Conservation (phyloP, 495 filamentous ascomycete species). For the Trypethelium eluteriae region DNA sequence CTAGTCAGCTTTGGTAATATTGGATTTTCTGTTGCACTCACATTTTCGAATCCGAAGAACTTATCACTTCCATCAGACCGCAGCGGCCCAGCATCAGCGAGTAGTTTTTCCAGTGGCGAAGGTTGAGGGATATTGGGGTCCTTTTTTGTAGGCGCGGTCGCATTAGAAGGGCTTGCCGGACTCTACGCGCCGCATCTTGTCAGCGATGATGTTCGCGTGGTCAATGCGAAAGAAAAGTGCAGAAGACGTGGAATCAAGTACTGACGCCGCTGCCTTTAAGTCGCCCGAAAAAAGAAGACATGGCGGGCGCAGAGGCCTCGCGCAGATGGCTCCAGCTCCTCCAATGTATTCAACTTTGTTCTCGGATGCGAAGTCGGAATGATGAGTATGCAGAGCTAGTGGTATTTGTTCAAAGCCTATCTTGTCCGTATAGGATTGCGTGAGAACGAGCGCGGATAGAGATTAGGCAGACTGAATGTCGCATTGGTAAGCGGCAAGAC, state of each 20-base stretch:
- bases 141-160: constrained; percentile 49
- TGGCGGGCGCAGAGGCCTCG: constrained; percentile 18
- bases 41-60: constrained; percentile 97
- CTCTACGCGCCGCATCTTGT: neutral
- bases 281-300: constrained; percentile 40
- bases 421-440: neutral
- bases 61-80: constrained; percentile 90
- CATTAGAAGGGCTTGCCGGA: neutral
- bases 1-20: constrained; percentile 25
- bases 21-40: constrained; percentile 42
- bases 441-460: neutral
- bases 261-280: constrained; percentile 36
- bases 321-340: neutral
- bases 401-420: neutral
- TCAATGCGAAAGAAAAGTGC: neutral
- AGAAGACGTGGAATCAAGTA: constrained; percentile 13
- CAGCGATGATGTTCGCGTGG: neutral
- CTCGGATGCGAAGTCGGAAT: neutral
- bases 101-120: constrained; percentile 75
- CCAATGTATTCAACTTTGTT: neutral
- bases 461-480: neutral
- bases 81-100: constrained; percentile 69
- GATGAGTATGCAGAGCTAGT: neutral
- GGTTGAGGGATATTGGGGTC: constrained; percentile 58
- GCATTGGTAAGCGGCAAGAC: neutral